These are phyloP conservation scores for Aspergillus nanangensis DNA, from an alignment of 495 filamentous ascomycete genomes.

Conservation along the genomic window DNA sequence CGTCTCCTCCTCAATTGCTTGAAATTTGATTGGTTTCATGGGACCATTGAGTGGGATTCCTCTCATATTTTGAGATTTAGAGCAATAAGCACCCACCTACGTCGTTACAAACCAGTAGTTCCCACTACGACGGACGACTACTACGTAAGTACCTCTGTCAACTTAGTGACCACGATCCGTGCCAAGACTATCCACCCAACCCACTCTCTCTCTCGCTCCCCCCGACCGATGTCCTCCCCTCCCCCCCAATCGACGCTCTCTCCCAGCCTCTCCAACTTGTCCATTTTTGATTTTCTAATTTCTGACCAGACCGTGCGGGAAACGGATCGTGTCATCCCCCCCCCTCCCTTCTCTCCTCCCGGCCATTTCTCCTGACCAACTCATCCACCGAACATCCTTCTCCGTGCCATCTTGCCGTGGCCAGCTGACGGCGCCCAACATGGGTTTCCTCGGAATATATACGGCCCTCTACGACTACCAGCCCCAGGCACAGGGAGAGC, in stretches of 20 bases:
- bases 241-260: neutral
- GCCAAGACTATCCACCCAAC: neutral
- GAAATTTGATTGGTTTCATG: no score
- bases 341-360: slow-evolving; percentile 4
- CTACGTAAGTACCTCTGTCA: neutral
- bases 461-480: slow-evolving; percentile 90
- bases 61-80: no score
- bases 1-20: no score
- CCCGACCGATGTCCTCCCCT: neutral
- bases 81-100: no score
- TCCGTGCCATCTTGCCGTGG: slow-evolving; percentile 16
- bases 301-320: neutral
- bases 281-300: neutral
- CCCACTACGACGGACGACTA: no score
- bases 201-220: neutral
- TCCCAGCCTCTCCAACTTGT: slow-evolving; percentile 1
- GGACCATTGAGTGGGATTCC: no score
- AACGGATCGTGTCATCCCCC: no score
- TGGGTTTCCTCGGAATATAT: slow-evolving; percentile 88
- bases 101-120: no score
- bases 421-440: slow-evolving; percentile 24
- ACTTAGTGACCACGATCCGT: neutral
- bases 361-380: neutral
- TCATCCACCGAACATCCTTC: no score
- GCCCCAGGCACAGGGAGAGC: slow-evolving; percentile 83